Evolutionary conservation across 73 alveolate species (phyloP).

Genomic region (Paramecium biaurelia): DNA sequence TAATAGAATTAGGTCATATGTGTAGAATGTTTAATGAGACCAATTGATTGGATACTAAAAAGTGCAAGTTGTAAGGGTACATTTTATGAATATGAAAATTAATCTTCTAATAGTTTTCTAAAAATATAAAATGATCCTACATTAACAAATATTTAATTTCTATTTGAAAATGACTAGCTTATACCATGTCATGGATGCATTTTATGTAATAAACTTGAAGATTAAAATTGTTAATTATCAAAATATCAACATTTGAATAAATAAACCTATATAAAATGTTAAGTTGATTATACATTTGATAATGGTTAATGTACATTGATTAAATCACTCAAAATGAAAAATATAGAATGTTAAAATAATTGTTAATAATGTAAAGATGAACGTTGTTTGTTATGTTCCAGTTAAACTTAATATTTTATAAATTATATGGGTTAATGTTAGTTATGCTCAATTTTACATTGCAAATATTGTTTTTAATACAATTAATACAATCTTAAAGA

Average conservation of each 20-base stretch:
- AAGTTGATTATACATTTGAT: background rate
- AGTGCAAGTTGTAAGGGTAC: background rate
- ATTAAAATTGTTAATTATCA: background rate
- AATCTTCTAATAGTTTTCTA: background rate
- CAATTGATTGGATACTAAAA: background rate
- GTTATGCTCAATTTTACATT: background rate
- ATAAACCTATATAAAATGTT: background rate
- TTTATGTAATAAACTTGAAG: background rate
- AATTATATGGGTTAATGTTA: background rate
- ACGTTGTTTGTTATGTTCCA: background rate
- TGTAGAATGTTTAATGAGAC: slow-evolving; percentile 12
- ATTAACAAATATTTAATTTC: background rate
- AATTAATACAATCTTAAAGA: background rate
- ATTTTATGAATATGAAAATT: background rate
- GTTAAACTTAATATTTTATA: background rate
- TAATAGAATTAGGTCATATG: background rate
- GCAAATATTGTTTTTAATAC: background rate
- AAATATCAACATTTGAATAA: background rate
- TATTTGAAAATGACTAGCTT: background rate
- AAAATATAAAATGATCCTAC: background rate
- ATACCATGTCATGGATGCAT: background rate
- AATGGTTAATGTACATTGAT: background rate
- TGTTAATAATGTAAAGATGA: background rate
- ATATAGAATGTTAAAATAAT: background rate
- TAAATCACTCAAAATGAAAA: background rate